These are phyloP conservation scores for Arthrocladium fulminans DNA, from an alignment of 2,329 filamentous ascomycete genomes.

Conservation along the genomic window DNA sequence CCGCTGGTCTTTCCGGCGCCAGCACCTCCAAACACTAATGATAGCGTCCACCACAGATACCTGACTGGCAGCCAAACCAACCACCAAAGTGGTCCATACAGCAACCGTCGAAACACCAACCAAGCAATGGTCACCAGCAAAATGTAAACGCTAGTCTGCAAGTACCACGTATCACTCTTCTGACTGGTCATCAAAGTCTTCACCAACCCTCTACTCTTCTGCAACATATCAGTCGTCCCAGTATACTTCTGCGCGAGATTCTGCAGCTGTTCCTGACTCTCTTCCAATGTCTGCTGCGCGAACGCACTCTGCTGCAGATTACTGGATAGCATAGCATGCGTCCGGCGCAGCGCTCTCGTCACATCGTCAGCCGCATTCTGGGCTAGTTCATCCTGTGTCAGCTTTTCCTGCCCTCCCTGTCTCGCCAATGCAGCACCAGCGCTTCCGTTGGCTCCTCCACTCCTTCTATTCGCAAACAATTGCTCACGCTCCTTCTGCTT, in stretches of 20 bases:
- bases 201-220: constrained; percentile 64
- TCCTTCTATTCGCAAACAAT: constrained; percentile 51
- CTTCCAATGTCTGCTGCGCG: constrained; percentile 70
- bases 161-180: constrained; percentile 97
- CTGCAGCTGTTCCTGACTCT: constrained; percentile 61
- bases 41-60: constrained; percentile 51
- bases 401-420: constrained; percentile 35
- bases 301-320: constrained; percentile 83
- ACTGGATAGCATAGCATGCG: constrained; percentile 74
- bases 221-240: constrained; percentile 66
- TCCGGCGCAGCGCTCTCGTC: constrained; percentile 71
- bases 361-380: constrained; percentile 73
- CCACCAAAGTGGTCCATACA: constrained; percentile 90
- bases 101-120: constrained; percentile 72
- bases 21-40: constrained; percentile 45
- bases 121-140: constrained; percentile 68
- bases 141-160: constrained; percentile 81
- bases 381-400: constrained; percentile 63
- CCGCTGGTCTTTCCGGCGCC: background rate
- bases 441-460: constrained; percentile 21
- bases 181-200: constrained; percentile 73
- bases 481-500: constrained; percentile 68
- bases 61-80: constrained; percentile 75
- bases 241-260: constrained; percentile 74
- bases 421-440: constrained; percentile 14